These are phyloP conservation scores for Hordeum marinum DNA, from an alignment of 176 grass and related monocot species.

Conservation along the genomic window DNA sequence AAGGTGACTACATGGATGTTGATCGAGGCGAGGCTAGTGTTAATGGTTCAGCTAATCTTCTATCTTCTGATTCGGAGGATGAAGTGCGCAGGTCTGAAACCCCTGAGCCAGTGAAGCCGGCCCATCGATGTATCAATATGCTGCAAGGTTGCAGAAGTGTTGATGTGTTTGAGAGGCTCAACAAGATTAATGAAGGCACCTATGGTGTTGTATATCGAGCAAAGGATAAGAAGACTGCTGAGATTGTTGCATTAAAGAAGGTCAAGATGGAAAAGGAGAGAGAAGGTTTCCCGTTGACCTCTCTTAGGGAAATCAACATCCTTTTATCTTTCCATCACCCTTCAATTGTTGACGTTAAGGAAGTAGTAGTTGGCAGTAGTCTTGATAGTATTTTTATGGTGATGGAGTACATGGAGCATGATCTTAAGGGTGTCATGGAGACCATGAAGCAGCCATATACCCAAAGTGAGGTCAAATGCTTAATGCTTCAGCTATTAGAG, in stretches of 20 bases:
- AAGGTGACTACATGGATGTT: conserved; percentile 68
- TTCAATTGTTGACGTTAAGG: conserved; percentile 98
- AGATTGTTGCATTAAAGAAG: conserved; percentile 95
- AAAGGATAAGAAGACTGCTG: conserved; percentile 82
- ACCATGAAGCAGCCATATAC: conserved; percentile 98
- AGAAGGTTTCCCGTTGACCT: conserved; percentile 95
- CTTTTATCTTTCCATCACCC: conserved; percentile 89
- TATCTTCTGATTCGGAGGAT: conserved; percentile 42
- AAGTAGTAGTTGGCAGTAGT: conserved; percentile 93
- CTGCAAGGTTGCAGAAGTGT: conserved; percentile 97
- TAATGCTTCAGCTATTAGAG: conserved; percentile 92
- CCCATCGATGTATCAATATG: conserved; percentile 93
- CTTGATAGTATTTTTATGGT: conserved; percentile 99
- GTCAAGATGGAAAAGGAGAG: conserved; percentile 99
- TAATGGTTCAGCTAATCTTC: conserved; percentile 18
- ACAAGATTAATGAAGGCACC: conserved; percentile 97
- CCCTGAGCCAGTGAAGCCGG: conserved; percentile 54
- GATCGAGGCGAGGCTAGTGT: conserved; percentile 44
- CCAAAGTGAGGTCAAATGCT: conserved; percentile 97
- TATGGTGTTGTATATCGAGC: conserved; percentile 99
- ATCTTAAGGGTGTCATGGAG: conserved; percentile 95
- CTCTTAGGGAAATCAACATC: conserved; percentile 98
- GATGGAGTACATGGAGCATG: conserved; percentile 99
- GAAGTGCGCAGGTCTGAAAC: conserved; percentile 43
- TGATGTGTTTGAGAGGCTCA: conserved; percentile 98